Conservation (phyloP, 495 filamentous ascomycete species). For the Aspergillus campestris region DNA sequence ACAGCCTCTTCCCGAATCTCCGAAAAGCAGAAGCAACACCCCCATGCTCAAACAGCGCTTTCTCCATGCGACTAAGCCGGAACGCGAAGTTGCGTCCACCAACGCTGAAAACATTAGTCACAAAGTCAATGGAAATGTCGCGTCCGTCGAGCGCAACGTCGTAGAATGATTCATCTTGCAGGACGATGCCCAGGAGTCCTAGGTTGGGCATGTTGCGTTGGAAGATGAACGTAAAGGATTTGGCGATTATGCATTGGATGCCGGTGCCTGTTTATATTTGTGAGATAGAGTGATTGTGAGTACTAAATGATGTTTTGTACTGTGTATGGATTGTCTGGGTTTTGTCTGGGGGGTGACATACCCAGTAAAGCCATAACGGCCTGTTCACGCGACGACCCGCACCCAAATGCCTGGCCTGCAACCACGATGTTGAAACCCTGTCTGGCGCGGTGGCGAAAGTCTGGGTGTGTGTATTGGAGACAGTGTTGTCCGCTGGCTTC, state of each 20-base stretch:
- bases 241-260: slow-evolving; percentile 32
- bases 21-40: slow-evolving; percentile 24
- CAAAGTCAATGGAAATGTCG: slow-evolving; percentile 20
- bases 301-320: not conserved
- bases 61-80: slow-evolving; percentile 28
- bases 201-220: slow-evolving; percentile 31
- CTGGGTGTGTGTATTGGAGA: slow-evolving; percentile 27
- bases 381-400: slow-evolving; percentile 35
- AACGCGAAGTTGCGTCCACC: slow-evolving; percentile 18
- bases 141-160: slow-evolving; percentile 19
- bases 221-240: slow-evolving; percentile 36
- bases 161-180: slow-evolving; percentile 26
- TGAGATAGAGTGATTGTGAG: too few relatives aligned
- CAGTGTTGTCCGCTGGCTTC: slow-evolving; percentile 25
- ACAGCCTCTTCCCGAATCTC: slow-evolving; percentile 27
- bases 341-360: not conserved
- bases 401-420: slow-evolving; percentile 34
- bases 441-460: slow-evolving; percentile 25
- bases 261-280: slow-evolving; percentile 10
- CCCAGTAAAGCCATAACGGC: slow-evolving; percentile 31
- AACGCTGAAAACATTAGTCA: slow-evolving; percentile 9
- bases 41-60: slow-evolving; percentile 20
- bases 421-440: slow-evolving; percentile 31
- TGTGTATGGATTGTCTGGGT: not conserved
- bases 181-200: slow-evolving; percentile 28